These are phyloP conservation scores for Colletotrichum paranaense DNA, from an alignment of 2,329 filamentous ascomycete genomes.

Conservation along the genomic window DNA sequence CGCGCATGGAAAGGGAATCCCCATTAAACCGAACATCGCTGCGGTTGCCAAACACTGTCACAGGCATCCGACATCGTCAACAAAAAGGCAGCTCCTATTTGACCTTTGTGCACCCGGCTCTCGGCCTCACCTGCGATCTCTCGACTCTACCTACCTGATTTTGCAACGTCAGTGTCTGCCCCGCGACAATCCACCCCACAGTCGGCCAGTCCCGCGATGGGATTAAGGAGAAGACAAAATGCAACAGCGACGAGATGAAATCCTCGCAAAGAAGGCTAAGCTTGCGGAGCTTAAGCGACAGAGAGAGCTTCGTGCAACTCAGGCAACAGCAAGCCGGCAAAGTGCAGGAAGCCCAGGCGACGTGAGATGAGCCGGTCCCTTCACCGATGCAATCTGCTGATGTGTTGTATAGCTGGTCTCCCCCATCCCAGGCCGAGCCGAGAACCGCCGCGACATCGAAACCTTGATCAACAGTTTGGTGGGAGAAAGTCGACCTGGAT, in stretches of 20 bases:
- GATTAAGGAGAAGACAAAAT: constrained; percentile 60
- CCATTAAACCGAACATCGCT: constrained; percentile 23
- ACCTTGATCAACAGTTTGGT: constrained; percentile 86
- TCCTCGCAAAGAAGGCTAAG: constrained; percentile 95
- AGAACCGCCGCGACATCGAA: constrained; percentile 82
- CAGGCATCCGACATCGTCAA: constrained; percentile 3
- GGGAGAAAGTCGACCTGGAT: constrained; percentile 79
- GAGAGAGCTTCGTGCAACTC: constrained; percentile 83
- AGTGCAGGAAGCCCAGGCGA: constrained; percentile 77
- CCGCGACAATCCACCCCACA: constrained; percentile 27
- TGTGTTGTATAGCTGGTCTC: constrained; percentile 59
- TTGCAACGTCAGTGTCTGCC: neutral
- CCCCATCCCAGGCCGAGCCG: constrained; percentile 76
- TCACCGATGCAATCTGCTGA: constrained; percentile 19
- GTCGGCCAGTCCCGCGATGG: constrained; percentile 57
- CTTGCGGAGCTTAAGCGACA: constrained; percentile 96
- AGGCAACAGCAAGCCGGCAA: constrained; percentile 76
- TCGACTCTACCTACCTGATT: neutral
- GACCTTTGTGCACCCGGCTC: neutral
- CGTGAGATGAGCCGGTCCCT: constrained; percentile 61
- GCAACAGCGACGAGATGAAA: constrained; percentile 93
- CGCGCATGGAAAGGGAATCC: constrained; percentile 26
- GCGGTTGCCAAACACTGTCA: constrained; percentile 19
- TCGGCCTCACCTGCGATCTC: neutral
- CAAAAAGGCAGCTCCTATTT: neutral